Conservation (phyloP, 192 early-diverging fungal species). For the Borealophlyctis nickersoniae region DNA sequence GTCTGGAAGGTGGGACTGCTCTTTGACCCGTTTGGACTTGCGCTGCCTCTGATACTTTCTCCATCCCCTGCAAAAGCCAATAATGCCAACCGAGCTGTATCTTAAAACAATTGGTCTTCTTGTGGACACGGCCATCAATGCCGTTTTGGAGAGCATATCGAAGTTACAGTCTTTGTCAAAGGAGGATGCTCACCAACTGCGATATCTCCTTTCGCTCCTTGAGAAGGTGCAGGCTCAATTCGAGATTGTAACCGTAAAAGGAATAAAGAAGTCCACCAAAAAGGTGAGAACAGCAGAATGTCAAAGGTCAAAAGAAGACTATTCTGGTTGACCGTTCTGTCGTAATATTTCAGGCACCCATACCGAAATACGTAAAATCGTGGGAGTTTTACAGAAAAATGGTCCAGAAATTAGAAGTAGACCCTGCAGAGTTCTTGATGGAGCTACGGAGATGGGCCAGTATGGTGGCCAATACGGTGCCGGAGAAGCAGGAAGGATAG, state of each 20-base stretch:
- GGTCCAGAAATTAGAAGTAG: not conserved
- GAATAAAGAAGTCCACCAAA: conserved; percentile 4
- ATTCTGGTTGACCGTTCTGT: too few relatives aligned
- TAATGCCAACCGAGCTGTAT: conserved; percentile 30
- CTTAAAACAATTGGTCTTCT: conserved; percentile 35
- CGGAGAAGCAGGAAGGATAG: too few relatives aligned
- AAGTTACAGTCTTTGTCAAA: not conserved
- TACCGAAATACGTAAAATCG: conserved; percentile 12
- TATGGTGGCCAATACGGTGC: too few relatives aligned
- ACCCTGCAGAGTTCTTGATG: too few relatives aligned
- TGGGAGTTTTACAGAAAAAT: conserved; percentile 5
- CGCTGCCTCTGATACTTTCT: not conserved
- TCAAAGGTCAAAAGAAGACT: too few relatives aligned
- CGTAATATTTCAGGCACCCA: conserved; percentile 20
- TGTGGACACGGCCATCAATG: conserved; percentile 23
- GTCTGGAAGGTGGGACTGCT: conserved; percentile 52
- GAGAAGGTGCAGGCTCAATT: conserved; percentile 24
- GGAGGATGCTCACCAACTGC: conserved; percentile 26
- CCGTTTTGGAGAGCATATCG: conserved; percentile 18
- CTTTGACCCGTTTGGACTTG: conserved; percentile 3
- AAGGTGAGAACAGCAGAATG: too few relatives aligned
- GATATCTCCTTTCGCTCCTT: conserved; percentile 31
- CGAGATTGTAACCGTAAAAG: conserved; percentile 9
- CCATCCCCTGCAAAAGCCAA: conserved; percentile 25
- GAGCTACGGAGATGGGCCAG: too few relatives aligned